Evolutionary conservation across 768 basidiomycete genomes (phyloP), one percentile per base, ranked within the genome.

Genomic region (Rhodotorula diobovata): DNA sequence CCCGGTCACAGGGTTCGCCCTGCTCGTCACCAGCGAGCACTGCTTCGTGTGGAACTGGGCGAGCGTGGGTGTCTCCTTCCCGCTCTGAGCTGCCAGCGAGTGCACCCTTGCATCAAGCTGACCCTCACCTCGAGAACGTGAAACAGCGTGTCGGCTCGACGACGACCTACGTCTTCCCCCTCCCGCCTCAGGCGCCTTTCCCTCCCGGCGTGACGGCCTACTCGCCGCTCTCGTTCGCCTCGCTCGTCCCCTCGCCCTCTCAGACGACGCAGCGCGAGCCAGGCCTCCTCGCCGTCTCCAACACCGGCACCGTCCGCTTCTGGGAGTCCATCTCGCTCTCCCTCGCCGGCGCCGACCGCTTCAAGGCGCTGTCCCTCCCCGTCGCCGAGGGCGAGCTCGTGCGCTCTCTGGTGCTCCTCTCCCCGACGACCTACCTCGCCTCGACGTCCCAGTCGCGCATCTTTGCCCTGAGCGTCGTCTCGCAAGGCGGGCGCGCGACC

Each of bases 201-300:
- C 67, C 69, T 28, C n/a, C 74, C 25, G 55, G 54, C 8, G 43
- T 70, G 11, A 32, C 73, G 18, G 76, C 71, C 43, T 70, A 50
- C 32, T 74, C 79, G 0, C 80, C 80, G 4, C 75, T 79, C 25
- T 68, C 80, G 23, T 77, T 78, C 58, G 76, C 79, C 16, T 70
- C 79, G 25, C 77, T 76, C 58, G 73, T 76, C 14, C 73, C 73
- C 62, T 51, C 68, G 39, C 10, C 72, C 76, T 85, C 68, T 10
- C 58, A 59, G 20, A 59, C 58, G 16, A 9, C 39, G 0, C 84
- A 86, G 21, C 86, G 90, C 53, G 93, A 97, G 81, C 93, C 93
- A 7, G 93, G 93, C 35, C 85, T 95, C 50, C 86, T 96, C 54
- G 85, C 94, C 62, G 81, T 90, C 61, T 89, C 89, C 15, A 81